Base-by-base conservation (phyloP, 2,329 filamentous ascomycete species). In the Aspergillus sp. region DNA sequence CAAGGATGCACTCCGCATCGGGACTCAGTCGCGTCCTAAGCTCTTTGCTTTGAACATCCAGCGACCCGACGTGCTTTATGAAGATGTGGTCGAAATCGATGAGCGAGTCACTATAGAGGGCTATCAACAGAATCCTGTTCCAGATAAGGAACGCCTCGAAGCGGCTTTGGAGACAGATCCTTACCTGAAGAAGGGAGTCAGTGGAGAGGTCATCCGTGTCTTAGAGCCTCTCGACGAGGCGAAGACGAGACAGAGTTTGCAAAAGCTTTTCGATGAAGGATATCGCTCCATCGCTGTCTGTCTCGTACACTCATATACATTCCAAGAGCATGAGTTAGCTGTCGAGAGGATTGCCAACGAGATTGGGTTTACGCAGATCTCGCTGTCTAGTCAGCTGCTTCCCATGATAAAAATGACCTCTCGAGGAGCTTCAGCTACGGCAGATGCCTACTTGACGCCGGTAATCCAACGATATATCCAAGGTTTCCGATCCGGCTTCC, bases 31-130 rank as follows among this genome's bases (percentile, higher is more conserved):
- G 23, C 84, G 93, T 49, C 93, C 93, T 17, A 89, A 89, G 72
- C 96, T 97, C 65, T 97, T 97, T 70, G 93, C 80, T 97, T 56
- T 90, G 90, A 17, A 96, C 96, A 70, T 83, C 85, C 63, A 92
- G 17, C 17, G 93, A 72, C 92, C 92, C 0, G 92, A 95, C 64
- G 90, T 96, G 7, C 78, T 97, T 9, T 96, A 96, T 69, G 88
- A 92, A 72, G 82, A 81, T 32, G 92, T 97, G 0, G 83, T 97
- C 19, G 93, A 97, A 78, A 84, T 97, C 49, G 89, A 96, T 61
- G 93, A 97, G 81, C 83, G 93, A 23, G 91, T 97, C 4, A 93
- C 92, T 4, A 23, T 45, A 12, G 41, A 45, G 10, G 41, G 41
- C 12, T 45, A 45, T 0, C 81, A 96, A 1, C 91, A 96, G 70